Evolutionary conservation across 2,329 filamentous ascomycete genomes (phyloP), one percentile per base, ranked within the genome.

Genomic region (Fusarium piperis): DNA sequence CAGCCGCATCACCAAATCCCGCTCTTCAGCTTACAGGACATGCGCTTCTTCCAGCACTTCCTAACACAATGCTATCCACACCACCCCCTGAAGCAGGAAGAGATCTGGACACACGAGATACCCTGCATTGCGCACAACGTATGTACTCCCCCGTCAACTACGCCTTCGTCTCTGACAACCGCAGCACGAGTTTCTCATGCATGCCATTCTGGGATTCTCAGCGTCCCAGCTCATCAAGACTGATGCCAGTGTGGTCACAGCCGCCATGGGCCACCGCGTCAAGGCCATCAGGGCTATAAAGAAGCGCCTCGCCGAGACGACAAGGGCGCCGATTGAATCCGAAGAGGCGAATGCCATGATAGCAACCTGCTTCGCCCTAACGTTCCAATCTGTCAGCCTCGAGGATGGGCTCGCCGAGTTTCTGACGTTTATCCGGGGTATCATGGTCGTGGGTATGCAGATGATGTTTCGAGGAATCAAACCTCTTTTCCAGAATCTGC

Each of bases 41-140:
- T 92, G 90, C 87, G 89, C 38, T 87, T 92, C 77, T 92, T 92
- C 73, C 90, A 92, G 77, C 89, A 92, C 77, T 92, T 92, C 71
- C 80, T 92, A 16, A 80, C 87, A 30, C 83, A 85, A 36, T 90
- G 88, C 71, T 89, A 89, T 74, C 91, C 91, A 3, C 87, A 90
- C 77, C 84, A 92, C 26, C 90, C 91, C 0, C 80, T 92, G 18
- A 90, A 89, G 41, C 90, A 90, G 67, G 89, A 93, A 70, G 83
- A 86, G 9, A 84, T 92, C 15, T 93, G 91, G 91, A 88, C 88
- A 8, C 89, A 90, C 28, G 86, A 91, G 64, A 87, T 93, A 11
- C 90, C 91, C 0, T 89, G 89, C 68, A 86, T 93, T 64, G 91
- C 91, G 2, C 89, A 93, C 70, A 89, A 88, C 65, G 90, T 90